Percentiles rank a stretch among this genome's conserved stretches.
These are phyloP conservation scores for Leishmania braziliensis DNA, from an alignment of 208 protist species.

Conservation along the genomic window DNA sequence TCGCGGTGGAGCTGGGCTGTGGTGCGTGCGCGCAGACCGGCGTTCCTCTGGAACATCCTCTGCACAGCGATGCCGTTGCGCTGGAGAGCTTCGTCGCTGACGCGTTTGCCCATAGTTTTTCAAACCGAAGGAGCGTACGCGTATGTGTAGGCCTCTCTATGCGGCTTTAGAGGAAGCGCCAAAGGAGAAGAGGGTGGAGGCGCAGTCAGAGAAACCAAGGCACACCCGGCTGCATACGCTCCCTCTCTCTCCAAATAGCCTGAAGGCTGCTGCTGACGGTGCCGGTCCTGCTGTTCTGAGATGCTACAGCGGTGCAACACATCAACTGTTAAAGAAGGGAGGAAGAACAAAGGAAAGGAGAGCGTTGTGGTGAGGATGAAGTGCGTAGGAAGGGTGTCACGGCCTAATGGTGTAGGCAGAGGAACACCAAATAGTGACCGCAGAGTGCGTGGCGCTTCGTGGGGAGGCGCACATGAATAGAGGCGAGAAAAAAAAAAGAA, in stretches of 20 bases:
- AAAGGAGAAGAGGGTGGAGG: not conserved
- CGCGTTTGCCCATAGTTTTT: not conserved
- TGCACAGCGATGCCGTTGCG: constrained; percentile 51
- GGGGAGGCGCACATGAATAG: not conserved
- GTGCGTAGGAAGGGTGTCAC: not conserved
- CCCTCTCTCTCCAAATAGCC: not conserved
- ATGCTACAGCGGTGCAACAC: not conserved
- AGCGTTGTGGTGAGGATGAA: not conserved
- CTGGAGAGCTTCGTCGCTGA: constrained; percentile 29
- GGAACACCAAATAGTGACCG: not conserved
- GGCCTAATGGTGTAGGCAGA: not conserved
- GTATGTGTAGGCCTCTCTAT: not conserved
- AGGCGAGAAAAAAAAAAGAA: not conserved
- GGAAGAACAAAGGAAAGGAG: not conserved
- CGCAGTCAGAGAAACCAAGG: not conserved
- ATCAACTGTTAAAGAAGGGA: not conserved
- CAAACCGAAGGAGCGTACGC: not conserved
- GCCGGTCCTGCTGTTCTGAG: not conserved
- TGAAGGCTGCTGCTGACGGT: not conserved
- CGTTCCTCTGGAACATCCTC: constrained; percentile 35
- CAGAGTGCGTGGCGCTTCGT: not conserved
- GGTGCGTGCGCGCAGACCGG: constrained; percentile 1
- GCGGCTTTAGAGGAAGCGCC: not conserved
- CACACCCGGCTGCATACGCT: not conserved
- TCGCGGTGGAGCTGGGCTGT: not conserved